A percentile compares a stretch with the other conserved stretches of the same genome.
Evolutionary conservation across 2,329 filamentous ascomycete species (phyloP).

Genomic region (Neoscytalidium dimidiatum): DNA sequence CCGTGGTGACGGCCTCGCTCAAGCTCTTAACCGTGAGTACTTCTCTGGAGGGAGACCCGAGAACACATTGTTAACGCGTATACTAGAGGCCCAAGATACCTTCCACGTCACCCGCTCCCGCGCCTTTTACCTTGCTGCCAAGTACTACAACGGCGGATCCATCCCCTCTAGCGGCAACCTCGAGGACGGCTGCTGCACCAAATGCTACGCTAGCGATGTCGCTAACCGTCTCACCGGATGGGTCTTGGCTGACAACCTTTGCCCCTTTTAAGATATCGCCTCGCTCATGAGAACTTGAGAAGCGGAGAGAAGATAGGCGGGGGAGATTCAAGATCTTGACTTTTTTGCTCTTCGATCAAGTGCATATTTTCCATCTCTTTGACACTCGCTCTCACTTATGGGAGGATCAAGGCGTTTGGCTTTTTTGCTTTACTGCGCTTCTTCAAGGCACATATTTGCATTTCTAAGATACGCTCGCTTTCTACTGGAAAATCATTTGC

Average conservation of each 20-base stretch:
- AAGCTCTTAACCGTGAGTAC: slow-evolving; percentile 33
- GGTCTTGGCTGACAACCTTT: slow-evolving; percentile 28
- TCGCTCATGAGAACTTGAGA: too few species aligned
- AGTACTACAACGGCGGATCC: slow-evolving; percentile 54
- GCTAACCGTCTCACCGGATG: slow-evolving; percentile 52
- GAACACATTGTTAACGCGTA: neutral
- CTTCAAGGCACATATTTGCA: too few species aligned
- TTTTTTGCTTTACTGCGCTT: too few species aligned
- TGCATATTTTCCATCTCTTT: too few species aligned
- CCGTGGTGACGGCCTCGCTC: slow-evolving; percentile 45
- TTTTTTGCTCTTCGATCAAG: too few species aligned
- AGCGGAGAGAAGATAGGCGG: too few species aligned
- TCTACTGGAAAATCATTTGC: too few species aligned
- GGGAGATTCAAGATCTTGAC: too few species aligned
- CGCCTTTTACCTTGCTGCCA: slow-evolving; percentile 50
- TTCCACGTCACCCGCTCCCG: slow-evolving; percentile 32
- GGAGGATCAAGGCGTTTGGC: too few species aligned
- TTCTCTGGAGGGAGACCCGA: neutral
- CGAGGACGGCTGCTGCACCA: slow-evolving; percentile 47
- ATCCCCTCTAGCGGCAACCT: slow-evolving; percentile 40
- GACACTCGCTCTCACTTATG: too few species aligned
- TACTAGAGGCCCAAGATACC: neutral
- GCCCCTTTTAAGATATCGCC: slow-evolving; percentile 24
- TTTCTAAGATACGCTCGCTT: too few species aligned
- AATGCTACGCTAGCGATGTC: slow-evolving; percentile 55